These are phyloP conservation scores for Pseudogymnoascus sp. DNA, from an alignment of 2,329 filamentous ascomycete genomes.

Conservation along the genomic window DNA sequence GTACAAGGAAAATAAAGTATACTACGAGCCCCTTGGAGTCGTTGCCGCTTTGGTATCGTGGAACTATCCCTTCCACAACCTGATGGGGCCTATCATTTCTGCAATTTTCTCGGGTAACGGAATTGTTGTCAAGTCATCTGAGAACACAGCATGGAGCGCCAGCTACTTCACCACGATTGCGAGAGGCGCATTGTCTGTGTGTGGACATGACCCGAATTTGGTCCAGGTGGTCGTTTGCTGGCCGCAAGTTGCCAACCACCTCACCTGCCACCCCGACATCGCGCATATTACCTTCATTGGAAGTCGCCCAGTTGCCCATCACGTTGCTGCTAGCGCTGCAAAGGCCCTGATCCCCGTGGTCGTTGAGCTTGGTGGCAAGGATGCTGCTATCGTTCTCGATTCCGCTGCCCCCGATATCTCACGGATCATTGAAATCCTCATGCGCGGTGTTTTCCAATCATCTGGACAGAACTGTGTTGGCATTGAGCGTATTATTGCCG, in stretches of 20 bases:
- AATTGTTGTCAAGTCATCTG: slow-evolving; percentile 87
- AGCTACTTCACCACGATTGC: slow-evolving; percentile 73
- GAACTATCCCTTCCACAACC: slow-evolving; percentile 97
- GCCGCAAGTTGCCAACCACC: slow-evolving; percentile 68
- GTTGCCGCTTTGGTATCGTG: slow-evolving; percentile 89
- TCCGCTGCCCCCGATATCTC: slow-evolving; percentile 55
- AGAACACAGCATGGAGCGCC: slow-evolving; percentile 91
- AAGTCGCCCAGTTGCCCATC: slow-evolving; percentile 74
- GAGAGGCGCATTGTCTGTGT: slow-evolving; percentile 68
- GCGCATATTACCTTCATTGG: slow-evolving; percentile 95
- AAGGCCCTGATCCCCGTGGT: slow-evolving; percentile 80
- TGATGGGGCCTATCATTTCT: slow-evolving; percentile 84
- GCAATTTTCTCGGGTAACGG: slow-evolving; percentile 86
- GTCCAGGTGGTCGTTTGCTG: slow-evolving; percentile 84
- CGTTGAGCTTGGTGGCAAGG: slow-evolving; percentile 90
- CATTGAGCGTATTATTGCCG: slow-evolving; percentile 83
- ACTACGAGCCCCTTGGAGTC: slow-evolving; percentile 87
- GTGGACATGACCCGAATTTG: slow-evolving; percentile 73
- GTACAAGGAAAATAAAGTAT: slow-evolving; percentile 87
- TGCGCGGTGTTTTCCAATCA: slow-evolving; percentile 90
- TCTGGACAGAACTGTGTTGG: slow-evolving; percentile 97
- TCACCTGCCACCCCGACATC: slow-evolving; percentile 79
- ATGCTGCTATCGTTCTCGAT: slow-evolving; percentile 83
- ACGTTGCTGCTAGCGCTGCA: slow-evolving; percentile 79
- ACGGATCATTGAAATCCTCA: slow-evolving; percentile 70